Evolutionary conservation across 1,284 basidiomycete genomes (phyloP).

Genomic region (Ustilago trichophora): DNA sequence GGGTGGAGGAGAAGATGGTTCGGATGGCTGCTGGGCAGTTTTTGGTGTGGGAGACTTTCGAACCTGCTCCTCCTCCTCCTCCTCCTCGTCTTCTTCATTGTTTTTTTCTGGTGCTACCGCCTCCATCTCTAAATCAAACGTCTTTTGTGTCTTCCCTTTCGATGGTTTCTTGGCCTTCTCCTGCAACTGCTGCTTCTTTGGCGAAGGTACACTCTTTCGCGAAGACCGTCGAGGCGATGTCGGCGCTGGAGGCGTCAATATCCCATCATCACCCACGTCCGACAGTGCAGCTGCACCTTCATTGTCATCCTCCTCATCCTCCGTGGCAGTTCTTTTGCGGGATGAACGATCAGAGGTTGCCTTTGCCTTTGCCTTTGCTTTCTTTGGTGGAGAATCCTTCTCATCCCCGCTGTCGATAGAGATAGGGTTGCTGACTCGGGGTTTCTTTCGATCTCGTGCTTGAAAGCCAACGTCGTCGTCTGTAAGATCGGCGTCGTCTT

Average conservation of each 20-base stretch:
- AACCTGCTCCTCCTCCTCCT: slow-evolving; percentile 5
- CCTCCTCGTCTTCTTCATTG: not conserved
- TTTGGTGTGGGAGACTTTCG: too few relatives aligned
- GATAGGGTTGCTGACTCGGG: slow-evolving; percentile 1
- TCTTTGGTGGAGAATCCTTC: not conserved
- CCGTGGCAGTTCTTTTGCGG: not conserved
- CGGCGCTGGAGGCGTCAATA: slow-evolving; percentile 25
- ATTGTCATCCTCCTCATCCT: slow-evolving; percentile 1
- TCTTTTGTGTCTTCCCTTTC: too few relatives aligned
- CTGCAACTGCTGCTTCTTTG: slow-evolving; percentile 16
- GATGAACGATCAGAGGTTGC: not conserved
- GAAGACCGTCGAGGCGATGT: slow-evolving; percentile 14
- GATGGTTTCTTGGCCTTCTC: slow-evolving; percentile 4
- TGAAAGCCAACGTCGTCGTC: slow-evolving; percentile 33
- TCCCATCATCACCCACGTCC: slow-evolving; percentile 4
- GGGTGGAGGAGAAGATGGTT: too few relatives aligned
- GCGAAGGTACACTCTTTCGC: slow-evolving; percentile 19
- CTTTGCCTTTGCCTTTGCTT: not conserved
- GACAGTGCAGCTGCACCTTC: not conserved
- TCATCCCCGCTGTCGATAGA: slow-evolving; percentile 7
- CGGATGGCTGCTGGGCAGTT: too few relatives aligned
- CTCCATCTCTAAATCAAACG: slow-evolving; percentile 15
- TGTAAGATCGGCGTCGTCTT: slow-evolving; percentile 20
- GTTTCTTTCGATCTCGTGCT: slow-evolving; percentile 14
- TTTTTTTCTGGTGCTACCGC: too few relatives aligned